phyloP scores from a whole-genome alignment of 805 yeast genomes.

The Candida dajiaensis region DNA sequence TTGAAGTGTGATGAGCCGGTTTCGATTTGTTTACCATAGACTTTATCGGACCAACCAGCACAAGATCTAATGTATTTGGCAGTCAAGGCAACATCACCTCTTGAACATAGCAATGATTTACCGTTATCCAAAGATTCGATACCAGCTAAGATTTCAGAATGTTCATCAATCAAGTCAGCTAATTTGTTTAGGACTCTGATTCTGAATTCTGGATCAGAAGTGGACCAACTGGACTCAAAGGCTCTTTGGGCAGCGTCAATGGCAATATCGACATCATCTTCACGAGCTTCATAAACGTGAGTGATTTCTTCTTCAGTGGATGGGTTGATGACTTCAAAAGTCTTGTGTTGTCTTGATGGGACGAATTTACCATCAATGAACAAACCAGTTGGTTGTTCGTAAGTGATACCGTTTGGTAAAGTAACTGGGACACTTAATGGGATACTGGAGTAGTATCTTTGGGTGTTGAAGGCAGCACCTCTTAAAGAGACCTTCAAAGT shows the following conservation, averaged over 20 bases:
- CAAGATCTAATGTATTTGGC: constrained; percentile 72
- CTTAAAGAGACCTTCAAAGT: constrained; percentile 17
- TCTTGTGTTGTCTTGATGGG: constrained; percentile 49
- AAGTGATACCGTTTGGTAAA: constrained; percentile 68
- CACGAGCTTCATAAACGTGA: constrained; percentile 67
- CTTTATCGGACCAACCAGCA: constrained; percentile 78
- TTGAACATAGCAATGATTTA: constrained; percentile 67
- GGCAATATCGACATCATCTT: constrained; percentile 75
- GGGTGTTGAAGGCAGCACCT: constrained; percentile 9
- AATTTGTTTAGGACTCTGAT: constrained; percentile 57
- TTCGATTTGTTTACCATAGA: constrained; percentile 51
- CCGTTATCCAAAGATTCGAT: constrained; percentile 91
- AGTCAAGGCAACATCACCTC: constrained; percentile 71
- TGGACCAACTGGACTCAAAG: constrained; percentile 66
- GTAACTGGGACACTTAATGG: constrained; percentile 43
- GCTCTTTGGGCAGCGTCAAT: constrained; percentile 82
- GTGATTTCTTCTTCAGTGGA: constrained; percentile 69
- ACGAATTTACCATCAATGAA: constrained; percentile 79
- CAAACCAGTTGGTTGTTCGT: constrained; percentile 77
- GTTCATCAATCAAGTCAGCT: constrained; percentile 72
- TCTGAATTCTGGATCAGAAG: constrained; percentile 60
- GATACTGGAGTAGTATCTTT: constrained; percentile 29
- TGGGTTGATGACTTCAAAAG: constrained; percentile 60
- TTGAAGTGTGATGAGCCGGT: constrained; percentile 59
- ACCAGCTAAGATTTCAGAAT: constrained; percentile 68